These are phyloP conservation scores for Sphagnum tenellum DNA, from an alignment of 225 moss, liverwort and hornwort genomes.

Conservation along the genomic window DNA sequence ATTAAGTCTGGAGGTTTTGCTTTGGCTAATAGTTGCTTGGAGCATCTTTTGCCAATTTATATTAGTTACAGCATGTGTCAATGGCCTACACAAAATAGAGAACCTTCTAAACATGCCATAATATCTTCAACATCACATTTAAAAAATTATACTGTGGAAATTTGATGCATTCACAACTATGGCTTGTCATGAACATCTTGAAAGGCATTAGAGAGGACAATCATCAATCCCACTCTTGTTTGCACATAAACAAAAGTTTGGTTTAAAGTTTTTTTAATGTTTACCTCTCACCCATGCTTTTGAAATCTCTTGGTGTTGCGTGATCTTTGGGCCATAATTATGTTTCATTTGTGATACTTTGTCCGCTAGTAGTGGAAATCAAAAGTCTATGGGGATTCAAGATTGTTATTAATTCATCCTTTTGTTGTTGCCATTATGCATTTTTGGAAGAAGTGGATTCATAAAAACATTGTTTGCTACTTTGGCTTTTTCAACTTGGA, in stretches of 20 bases:
- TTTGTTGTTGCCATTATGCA: slow-evolving; percentile 5
- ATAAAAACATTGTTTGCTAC: slow-evolving; percentile 10
- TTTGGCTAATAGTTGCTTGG: slow-evolving; percentile 14
- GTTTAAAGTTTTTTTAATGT: not conserved
- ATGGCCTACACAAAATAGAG: slow-evolving; percentile 11
- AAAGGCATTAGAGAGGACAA: too few species aligned
- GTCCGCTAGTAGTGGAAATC: not conserved
- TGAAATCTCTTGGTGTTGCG: slow-evolving; percentile 8
- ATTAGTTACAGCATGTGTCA: slow-evolving; percentile 19
- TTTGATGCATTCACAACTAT: too few species aligned
- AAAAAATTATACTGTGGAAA: too few species aligned
- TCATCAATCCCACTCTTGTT: too few species aligned
- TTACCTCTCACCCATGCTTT: slow-evolving; percentile 32
- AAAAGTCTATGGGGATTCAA: slow-evolving; percentile 11
- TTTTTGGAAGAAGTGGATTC: slow-evolving; percentile 14
- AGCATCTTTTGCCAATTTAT: slow-evolving; percentile 25
- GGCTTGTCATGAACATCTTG: too few species aligned
- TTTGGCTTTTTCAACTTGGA: slow-evolving; percentile 15
- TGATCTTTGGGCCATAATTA: slow-evolving; percentile 2
- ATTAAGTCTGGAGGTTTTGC: slow-evolving; percentile 20
- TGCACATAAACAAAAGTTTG: not conserved
- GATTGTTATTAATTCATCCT: slow-evolving; percentile 1
- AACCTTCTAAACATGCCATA: too few species aligned
- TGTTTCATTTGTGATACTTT: slow-evolving; percentile 1
- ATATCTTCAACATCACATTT: too few species aligned